These are phyloP conservation scores for Rhododendron mucronatum DNA, from an alignment of 148 eudicot species.

Conservation along the genomic window DNA sequence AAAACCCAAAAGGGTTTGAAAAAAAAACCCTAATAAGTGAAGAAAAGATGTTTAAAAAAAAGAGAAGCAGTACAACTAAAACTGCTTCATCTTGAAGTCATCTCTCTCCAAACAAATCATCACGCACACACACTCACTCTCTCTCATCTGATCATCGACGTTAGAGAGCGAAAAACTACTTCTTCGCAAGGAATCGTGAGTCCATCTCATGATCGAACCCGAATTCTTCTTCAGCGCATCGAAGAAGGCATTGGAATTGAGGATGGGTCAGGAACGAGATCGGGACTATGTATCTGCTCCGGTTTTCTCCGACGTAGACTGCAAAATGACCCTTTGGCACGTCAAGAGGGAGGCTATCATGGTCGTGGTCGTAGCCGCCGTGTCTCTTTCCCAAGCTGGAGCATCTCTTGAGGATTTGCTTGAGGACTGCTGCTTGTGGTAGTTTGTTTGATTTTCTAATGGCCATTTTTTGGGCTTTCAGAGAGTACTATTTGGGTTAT, in stretches of 20 bases:
- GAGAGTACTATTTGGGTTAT: not conserved
- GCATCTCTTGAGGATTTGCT: constrained; percentile 73
- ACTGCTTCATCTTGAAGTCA: constrained; percentile 16
- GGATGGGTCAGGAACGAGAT: constrained; percentile 67
- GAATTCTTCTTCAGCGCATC: constrained; percentile 75
- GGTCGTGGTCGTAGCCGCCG: constrained; percentile 40
- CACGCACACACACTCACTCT: too few species aligned
- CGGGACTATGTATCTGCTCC: constrained; percentile 77
- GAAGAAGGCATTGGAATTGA: constrained; percentile 66
- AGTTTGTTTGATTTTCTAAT: constrained; percentile 5
- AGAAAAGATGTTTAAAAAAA: constrained; percentile 24
- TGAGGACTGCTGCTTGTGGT: constrained; percentile 55
- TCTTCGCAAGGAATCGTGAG: constrained; percentile 90
- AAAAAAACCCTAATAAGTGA: not conserved
- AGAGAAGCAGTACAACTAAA: constrained; percentile 6
- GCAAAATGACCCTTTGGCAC: constrained; percentile 91
- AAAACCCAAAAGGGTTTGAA: not conserved
- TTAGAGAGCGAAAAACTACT: constrained; percentile 60
- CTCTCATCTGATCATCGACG: constrained; percentile 61
- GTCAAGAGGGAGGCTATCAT: constrained; percentile 57
- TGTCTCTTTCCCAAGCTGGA: constrained; percentile 71
- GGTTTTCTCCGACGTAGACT: constrained; percentile 74
- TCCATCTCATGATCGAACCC: constrained; percentile 80
- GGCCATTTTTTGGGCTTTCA: not conserved
- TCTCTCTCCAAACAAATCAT: constrained; percentile 16